Base-by-base conservation (phyloP, 2,329 filamentous ascomycete genomes). In the Sarocladium kiliense region DNA sequence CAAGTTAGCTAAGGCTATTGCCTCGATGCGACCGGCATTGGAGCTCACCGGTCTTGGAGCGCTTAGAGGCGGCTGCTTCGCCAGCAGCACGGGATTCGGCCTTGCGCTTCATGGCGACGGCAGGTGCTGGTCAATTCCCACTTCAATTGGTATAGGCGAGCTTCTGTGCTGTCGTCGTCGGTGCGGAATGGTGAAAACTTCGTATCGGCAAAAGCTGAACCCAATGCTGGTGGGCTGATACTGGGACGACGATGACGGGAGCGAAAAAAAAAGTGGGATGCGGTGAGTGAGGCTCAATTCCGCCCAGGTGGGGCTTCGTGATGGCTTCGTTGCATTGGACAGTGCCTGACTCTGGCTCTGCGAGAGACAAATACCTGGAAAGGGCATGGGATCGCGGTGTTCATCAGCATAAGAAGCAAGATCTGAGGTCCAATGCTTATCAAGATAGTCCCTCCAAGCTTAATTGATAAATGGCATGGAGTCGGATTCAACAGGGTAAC, bases 31-130 rank as follows among this genome's bases (percentile, higher is more conserved):
- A 53, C 26, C 41, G 42, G 55, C 21, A 59, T 59, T 58, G 57
- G 42, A 41, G 26, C 74, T 62, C 65, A 79, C 77, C 67, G 58
- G 70, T 72, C 68, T 79, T 79, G 61, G 77, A 68, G 67, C 79
- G 80, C 69, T 84, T 85, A 66, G 77, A 80, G 59, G 19, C 19
- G 30, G 16, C 54, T 10, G 45, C 64, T 59, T 69, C 70, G 61
- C 69, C 75, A 58, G 66, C 70, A 54, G 67, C 66, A 59, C 75
- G 71, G 58, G 70, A 66, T 47, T 77, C 75, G 58, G 81, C 80
- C 68, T 85, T 85, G 72, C 82, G 79, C 72, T 85, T 85, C 79
- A 82, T 82, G 12, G 14, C 42, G 54, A 19, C 49, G 18, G 11
- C 5, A n/a, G 7, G 16, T 5, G 7, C 5, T 19, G 36, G 36